These are phyloP conservation scores for Phytophthora citricola DNA, from an alignment of 352 stramenopile species.

Conservation along the genomic window DNA sequence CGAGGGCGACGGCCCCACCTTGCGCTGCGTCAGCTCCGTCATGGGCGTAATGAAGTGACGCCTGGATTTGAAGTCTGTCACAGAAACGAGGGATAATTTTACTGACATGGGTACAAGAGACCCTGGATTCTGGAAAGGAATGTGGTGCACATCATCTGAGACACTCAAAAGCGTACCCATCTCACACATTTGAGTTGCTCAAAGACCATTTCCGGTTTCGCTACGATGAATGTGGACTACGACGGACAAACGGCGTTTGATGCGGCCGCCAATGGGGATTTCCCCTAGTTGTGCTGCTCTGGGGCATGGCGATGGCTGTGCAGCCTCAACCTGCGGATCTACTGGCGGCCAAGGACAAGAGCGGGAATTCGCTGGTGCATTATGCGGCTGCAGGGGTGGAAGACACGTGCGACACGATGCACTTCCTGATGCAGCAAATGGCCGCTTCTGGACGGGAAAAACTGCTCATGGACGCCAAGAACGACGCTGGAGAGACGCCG, in stretches of 20 bases:
- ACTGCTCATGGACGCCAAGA: constrained; percentile 59
- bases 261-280: constrained; percentile 82
- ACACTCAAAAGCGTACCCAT: constrained; percentile 10
- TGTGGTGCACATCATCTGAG: constrained; percentile 24
- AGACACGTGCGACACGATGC: constrained; percentile 69
- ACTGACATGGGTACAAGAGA: not conserved
- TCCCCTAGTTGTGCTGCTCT: constrained; percentile 85
- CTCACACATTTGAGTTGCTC: not conserved
- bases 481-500: constrained; percentile 70
- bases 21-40: constrained; percentile 64
- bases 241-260: constrained; percentile 77
- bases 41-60: constrained; percentile 11
- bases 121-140: constrained; percentile 17
- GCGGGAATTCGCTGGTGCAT: constrained; percentile 69
- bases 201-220: constrained; percentile 11
- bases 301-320: constrained; percentile 83
- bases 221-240: constrained; percentile 68
- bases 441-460: constrained; percentile 36
- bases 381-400: constrained; percentile 57
- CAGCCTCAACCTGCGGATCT: constrained; percentile 62
- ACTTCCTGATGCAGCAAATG: constrained; percentile 85
- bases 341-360: constrained; percentile 48
- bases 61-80: not conserved
- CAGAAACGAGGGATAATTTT: not conserved
- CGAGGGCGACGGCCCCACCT: constrained; percentile 32